Base-by-base conservation (phyloP, 2,329 filamentous ascomycete genomes). In the Aspergillus brasiliensis region DNA sequence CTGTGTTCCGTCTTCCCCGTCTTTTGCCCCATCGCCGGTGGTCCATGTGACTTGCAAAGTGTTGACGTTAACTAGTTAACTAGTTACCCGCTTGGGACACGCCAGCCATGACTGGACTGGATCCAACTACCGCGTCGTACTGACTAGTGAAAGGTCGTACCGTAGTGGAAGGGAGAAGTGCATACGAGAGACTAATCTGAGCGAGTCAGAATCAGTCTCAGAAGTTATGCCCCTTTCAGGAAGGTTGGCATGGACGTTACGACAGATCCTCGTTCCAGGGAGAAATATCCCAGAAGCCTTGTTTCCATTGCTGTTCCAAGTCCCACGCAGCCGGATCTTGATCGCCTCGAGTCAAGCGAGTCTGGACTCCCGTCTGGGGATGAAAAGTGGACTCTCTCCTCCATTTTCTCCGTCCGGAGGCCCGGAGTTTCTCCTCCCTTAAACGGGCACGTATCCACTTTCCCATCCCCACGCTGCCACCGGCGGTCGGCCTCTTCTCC, bases 31-130 rank as follows among this genome's bases (percentile, higher is more conserved):
- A 34, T 34, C 31, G 31, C 31, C n/a, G 17, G 27, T 31, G 11
- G 27, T 38, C 52, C 52, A 55, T 55, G 52, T 55, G 52, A 55
- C 52, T 55, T 17, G 19, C 38, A 11, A 34, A 55, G 52, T 31
- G 44, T 55, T 55, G 40, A 42, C 52, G 38, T 42, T 55, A n/a
- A 11, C 10, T 27, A 34, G 38, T 42, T 55, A n/a, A 11, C 10
- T 27, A 34, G 25, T 28, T 55, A 55, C 52, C 40, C 25, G 25
- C 52, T 42, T 40, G 23, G 51, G 38, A 44, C 52, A 44, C 42
- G 19, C 40, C 40, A 44, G 40, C 40, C 40, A 44, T 21, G 40
- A 44, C 48, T 34, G n/a, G 21, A 15, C n/a, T 44, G 27, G 47
- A 25, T 21, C 27, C 47, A 51, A 11, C 47, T 51, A n/a, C 15